A percentile compares a stretch with the other conserved stretches of the same genome.
phyloP scores from a whole-genome alignment of 129 eudicot species.

The Escallonia herrerae region DNA sequence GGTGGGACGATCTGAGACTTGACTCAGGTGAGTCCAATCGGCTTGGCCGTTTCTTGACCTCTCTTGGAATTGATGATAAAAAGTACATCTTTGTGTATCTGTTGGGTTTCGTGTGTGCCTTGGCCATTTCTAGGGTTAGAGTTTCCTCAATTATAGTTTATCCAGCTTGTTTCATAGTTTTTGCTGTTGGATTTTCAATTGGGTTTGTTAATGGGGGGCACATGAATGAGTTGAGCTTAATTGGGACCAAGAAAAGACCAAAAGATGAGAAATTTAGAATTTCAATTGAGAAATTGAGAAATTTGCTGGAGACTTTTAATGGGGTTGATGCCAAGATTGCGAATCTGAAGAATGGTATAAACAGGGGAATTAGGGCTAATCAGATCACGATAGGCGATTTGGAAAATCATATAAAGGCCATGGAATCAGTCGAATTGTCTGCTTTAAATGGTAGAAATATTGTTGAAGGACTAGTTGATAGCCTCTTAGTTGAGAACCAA shows the following conservation, averaged over 20 bases:
- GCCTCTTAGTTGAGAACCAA: conserved; percentile 26
- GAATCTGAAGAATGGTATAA: conserved; percentile 47
- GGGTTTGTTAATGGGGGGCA: conserved; percentile 69
- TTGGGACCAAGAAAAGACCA: conserved; percentile 27
- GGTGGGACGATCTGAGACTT: conserved; percentile 63
- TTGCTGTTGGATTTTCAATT: conserved; percentile 81
- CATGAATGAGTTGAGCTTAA: conserved; percentile 27
- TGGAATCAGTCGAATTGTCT: conserved; percentile 42
- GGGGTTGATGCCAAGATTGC: conserved; percentile 39
- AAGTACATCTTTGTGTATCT: conserved; percentile 65
- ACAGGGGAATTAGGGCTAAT: conserved; percentile 34
- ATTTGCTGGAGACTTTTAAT: conserved; percentile 30
- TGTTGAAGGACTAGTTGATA: conserved; percentile 38
- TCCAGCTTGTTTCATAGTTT: conserved; percentile 79
- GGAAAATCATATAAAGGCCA: conserved; percentile 36
- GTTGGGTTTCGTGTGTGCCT: conserved; percentile 80
- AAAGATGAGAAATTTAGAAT: conserved; percentile 29
- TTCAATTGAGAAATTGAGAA: conserved; percentile 49
- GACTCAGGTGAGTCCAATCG: conserved; percentile 52
- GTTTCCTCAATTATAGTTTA: conserved; percentile 63
- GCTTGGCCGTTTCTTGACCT: conserved; percentile 37
- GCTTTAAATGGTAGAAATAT: conserved; percentile 32
- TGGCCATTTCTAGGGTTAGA: conserved; percentile 81
- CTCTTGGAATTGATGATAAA: conserved; percentile 69
- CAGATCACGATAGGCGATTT: conserved; percentile 50